Evolutionary conservation across 331 rosid species (phyloP), one percentile per base, ranked within the genome.

Genomic region (Malus hybrid): DNA sequence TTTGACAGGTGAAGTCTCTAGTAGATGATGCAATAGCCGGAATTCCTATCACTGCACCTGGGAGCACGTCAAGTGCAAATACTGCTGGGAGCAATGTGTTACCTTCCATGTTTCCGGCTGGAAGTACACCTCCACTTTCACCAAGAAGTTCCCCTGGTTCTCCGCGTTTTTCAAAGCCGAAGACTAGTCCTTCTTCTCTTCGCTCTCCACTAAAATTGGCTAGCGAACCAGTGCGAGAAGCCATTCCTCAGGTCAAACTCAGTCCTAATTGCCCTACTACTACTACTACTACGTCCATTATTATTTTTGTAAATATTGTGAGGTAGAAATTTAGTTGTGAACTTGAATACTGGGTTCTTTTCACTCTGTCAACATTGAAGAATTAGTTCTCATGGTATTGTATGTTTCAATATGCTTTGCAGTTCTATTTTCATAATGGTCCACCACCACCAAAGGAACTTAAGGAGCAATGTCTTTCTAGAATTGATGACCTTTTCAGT

Each of bases 71-170:
- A 34, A 89, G 92, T 83, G 92, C 91, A 73, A 90, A 85, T 87
- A 88, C 93, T 7, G 57, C 86, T 20, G 76, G 81, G 13, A 83
- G 84, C 93, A 90, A 83, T 79, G 77, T 87, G 19, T 77, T 88
- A 84, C 97, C 98, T 28, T 93, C 97, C 77, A 87, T 93, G 92
- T 93, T 93, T 87, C 96, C 94, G 68, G 95, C 97, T 14, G 98
- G 91, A 65, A 90, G 95, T 81, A 85, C 97, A 32, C 98, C 98
- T 1, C 98, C 98, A 42, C 90, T 93, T 62, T 93, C 98, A 8
- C 98, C 98, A 0, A 87, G 97, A 80, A 93, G 98, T 76, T 64
- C 87, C 56, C 75, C 97, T 18, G 93, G 97, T 42, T 93, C 98
- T 71, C 98, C 98, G 74, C 96, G 97, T 52, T 70, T 85, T 69